A percentile compares a stretch with the other conserved stretches of the same genome.
Conservation (phyloP, 2,329 filamentous ascomycete species). For the Aspergillus tamarii region DNA sequence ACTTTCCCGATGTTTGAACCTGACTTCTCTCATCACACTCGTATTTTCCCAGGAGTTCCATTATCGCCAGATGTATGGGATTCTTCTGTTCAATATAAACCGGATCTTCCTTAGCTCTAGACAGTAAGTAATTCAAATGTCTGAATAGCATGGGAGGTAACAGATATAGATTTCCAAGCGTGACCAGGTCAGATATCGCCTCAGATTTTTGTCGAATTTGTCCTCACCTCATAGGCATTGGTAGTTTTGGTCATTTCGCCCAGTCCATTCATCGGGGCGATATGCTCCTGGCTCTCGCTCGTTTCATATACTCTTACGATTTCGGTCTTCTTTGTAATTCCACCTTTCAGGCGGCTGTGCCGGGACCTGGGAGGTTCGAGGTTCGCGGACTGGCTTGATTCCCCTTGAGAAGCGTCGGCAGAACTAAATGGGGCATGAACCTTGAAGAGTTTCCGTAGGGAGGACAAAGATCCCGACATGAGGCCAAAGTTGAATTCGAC, state of each 20-base stretch:
- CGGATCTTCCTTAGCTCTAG: not conserved
- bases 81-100: not conserved
- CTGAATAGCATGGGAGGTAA: not conserved
- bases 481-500: slow-evolving; percentile 27
- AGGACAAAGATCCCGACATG: slow-evolving; percentile 23
- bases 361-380: not conserved
- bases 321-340: slow-evolving; percentile 10
- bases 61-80: too few species aligned
- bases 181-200: not conserved
- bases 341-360: not conserved
- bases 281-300: slow-evolving; percentile 8
- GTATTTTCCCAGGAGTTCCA: too few species aligned
- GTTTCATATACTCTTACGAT: slow-evolving; percentile 5
- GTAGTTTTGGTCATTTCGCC: not conserved
- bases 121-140: not conserved
- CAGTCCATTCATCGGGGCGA: not conserved
- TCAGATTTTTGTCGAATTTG: not conserved
- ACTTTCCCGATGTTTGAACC: not conserved
- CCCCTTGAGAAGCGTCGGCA: not conserved
- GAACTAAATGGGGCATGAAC: not conserved
- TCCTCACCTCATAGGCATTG: not conserved
- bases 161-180: too few species aligned
- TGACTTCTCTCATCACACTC: too few species aligned
- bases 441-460: not conserved
- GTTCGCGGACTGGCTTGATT: not conserved